phyloP scores from a whole-genome alignment of 2,329 filamentous ascomycete genomes.

The Onygenales sp. region DNA sequence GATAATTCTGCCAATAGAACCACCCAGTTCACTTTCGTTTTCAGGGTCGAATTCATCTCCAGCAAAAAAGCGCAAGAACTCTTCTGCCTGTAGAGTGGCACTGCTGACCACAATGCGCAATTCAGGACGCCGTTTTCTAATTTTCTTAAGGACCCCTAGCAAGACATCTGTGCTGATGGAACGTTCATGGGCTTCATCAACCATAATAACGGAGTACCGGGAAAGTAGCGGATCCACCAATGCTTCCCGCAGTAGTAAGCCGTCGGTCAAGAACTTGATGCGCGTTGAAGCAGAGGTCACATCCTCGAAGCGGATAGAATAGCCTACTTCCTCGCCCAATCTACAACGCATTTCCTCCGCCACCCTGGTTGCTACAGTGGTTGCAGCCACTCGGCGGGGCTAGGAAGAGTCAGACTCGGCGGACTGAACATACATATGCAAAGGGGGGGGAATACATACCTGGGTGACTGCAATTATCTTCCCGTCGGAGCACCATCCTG shows the following conservation, averaged over 20 bases:
- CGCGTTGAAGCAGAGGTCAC: slow-evolving; percentile 73
- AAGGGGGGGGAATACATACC: slow-evolving; percentile 42
- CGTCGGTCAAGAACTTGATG: slow-evolving; percentile 95
- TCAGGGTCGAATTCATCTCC: slow-evolving; percentile 30
- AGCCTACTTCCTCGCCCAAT: slow-evolving; percentile 83
- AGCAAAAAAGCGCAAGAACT: slow-evolving; percentile 71
- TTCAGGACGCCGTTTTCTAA: slow-evolving; percentile 67
- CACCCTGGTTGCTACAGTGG: slow-evolving; percentile 77
- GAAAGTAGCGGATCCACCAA: slow-evolving; percentile 85
- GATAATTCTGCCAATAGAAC: slow-evolving; percentile 55
- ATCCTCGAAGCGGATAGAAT: slow-evolving; percentile 88
- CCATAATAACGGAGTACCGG: slow-evolving; percentile 91
- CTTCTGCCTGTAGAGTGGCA: slow-evolving; percentile 83
- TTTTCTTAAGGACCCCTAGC: slow-evolving; percentile 84
- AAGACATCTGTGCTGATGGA: slow-evolving; percentile 88
- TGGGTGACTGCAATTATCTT: slow-evolving; percentile 84
- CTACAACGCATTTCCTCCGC: slow-evolving; percentile 83
- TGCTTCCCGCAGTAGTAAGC: slow-evolving; percentile 80
- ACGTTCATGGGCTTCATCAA: slow-evolving; percentile 92
- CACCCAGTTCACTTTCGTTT: slow-evolving; percentile 26
- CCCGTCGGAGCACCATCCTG: slow-evolving; percentile 78
- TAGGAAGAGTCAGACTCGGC: slow-evolving; percentile 29
- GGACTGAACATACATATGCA: background rate
- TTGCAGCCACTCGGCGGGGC: slow-evolving; percentile 84
- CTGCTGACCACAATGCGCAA: slow-evolving; percentile 85